Evolutionary conservation across 371 early-diverging fungal genomes (phyloP), one percentile per base, ranked within the genome.

Genomic region (Vairimorpha ceranae): DNA sequence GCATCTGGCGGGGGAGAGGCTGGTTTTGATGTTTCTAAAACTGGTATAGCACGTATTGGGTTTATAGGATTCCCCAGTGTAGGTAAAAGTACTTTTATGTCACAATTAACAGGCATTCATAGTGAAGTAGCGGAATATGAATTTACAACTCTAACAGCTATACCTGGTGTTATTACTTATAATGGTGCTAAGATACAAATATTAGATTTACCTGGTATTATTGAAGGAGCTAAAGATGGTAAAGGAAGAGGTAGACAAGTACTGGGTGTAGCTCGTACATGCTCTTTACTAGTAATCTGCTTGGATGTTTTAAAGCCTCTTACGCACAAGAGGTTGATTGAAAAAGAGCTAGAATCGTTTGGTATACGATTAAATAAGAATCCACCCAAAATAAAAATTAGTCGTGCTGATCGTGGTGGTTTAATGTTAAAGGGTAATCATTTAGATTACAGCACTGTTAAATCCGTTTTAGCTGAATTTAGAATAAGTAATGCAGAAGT

Each of bases 201-300:
- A 36, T 82, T 89, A 0, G 89, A 89, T 85, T 71, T 89, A 38
- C 95, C 95, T 4, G 95, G 95, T 68, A 95, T 99, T 86, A 94
- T 99, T 75, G 96, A 96, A 83, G 99, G 98, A 68, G 99, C 99
- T 65, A 89, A 94, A 75, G 93, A 95, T 81, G 97, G 97, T 70
- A 94, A 94, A 81, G 99, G 99, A 82, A 89, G 98, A 84, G 99
- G 99, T 84, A 88, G 91, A 81, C 86, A 86, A 71, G 97, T 95
- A 30, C 87, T 92, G 78, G 92, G 93, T 35, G 93, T 94, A 2
- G 97, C 97, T 17, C 89, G 93, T 69, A 96, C 99, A 2, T 93
- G 95, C 19, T 94, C 94, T 81, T 80, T 98, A 74, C 87, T 98
- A 70, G 87, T 96, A 81, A 94, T 99, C 86, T 93, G 97, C 87